Base-by-base conservation (phyloP, 2,329 filamentous ascomycete genomes). In the Dactylellina cionopaga region DNA sequence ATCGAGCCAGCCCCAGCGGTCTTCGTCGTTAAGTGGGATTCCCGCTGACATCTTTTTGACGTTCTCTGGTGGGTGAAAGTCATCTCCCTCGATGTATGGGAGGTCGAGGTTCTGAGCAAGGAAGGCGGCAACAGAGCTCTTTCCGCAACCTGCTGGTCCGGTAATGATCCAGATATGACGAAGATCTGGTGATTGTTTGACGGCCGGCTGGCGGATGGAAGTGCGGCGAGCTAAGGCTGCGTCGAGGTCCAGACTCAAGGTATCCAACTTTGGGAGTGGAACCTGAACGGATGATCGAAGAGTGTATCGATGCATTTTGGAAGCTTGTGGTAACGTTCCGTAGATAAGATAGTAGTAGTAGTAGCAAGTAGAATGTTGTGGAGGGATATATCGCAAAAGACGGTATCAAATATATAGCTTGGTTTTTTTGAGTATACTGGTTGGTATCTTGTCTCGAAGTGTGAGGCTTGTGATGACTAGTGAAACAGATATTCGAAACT, bases 1-100 rank as follows among this genome's bases (percentile, higher is more conserved):
- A 47, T 90, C 91, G 75, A 99, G 88, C 95, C 95, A 99, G 83
- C 97, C 94, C 95, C 95, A 98, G 75, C 95, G 90, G 82, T 99
- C 95, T 70, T 89, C 89, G 79, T 99, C 95, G 63, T 91, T 96
- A 33, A 99, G 85, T 1, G 95, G 92, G 64, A 88, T 89, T 76
- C 92, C 92, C 76, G 85, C 85, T 78, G 86, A 85, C 95, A 99
- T 99, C 82, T 98, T 99, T 60, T 93, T 89, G 77, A 93, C 89
- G 82, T 94, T 97, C 78, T 90, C 84, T 29, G 85, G 82, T 0
- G 91, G 88, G 75, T 92, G 91, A 79, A 89, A 96, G 78, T 85
- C 84, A 76, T 86, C 84, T 46, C 84, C 84, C 79, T 86, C 84
- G 39, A 86, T 80, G 75, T 84, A 86, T 31, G 83, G 83, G 15